Conservation (phyloP, 2,329 filamentous ascomycete genomes). For the Cercospora sojina region DNA sequence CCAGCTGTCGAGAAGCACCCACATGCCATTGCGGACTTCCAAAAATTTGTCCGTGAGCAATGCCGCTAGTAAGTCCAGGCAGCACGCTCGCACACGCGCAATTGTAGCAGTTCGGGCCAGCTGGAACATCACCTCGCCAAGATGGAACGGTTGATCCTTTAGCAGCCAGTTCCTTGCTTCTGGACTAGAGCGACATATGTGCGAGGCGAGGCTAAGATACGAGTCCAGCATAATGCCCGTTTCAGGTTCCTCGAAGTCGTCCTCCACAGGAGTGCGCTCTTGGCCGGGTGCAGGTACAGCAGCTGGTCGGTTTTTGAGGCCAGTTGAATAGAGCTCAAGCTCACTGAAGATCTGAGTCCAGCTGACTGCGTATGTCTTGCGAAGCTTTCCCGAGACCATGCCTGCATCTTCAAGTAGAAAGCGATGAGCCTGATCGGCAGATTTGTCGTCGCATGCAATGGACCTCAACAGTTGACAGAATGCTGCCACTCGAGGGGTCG, state of each 20-base stretch:
- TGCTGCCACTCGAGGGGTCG: conserved; percentile 90
- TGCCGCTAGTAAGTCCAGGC: conserved; percentile 74
- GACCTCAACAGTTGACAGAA: conserved; percentile 96
- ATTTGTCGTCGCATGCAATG: conserved; percentile 77
- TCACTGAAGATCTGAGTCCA: conserved; percentile 94
- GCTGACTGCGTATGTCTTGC: conserved; percentile 79
- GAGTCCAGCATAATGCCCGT: conserved; percentile 96
- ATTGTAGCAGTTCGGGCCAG: conserved; percentile 76
- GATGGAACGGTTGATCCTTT: conserved; percentile 61
- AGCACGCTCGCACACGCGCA: conserved; percentile 74
- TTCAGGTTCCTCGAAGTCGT: conserved; percentile 74
- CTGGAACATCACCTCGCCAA: conserved; percentile 73
- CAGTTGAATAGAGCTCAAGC: conserved; percentile 76
- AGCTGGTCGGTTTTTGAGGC: conserved; percentile 70
- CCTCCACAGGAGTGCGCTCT: conserved; percentile 24
- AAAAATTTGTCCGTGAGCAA: conserved; percentile 72
- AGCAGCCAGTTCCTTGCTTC: conserved; percentile 72
- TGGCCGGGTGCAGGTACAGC: conserved; percentile 56
- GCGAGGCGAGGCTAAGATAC: conserved; percentile 83
- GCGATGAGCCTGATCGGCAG: conserved; percentile 79
- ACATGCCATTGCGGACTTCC: conserved; percentile 69
- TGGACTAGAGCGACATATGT: conserved; percentile 73
- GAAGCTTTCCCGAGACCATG: conserved; percentile 61
- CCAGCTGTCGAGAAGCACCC: conserved; percentile 78
- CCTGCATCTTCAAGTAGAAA: conserved; percentile 86